A percentile compares a stretch with the other conserved stretches of the same genome.
phyloP scores from a whole-genome alignment of 2,329 filamentous ascomycete genomes.

The Colletotrichum sp. region DNA sequence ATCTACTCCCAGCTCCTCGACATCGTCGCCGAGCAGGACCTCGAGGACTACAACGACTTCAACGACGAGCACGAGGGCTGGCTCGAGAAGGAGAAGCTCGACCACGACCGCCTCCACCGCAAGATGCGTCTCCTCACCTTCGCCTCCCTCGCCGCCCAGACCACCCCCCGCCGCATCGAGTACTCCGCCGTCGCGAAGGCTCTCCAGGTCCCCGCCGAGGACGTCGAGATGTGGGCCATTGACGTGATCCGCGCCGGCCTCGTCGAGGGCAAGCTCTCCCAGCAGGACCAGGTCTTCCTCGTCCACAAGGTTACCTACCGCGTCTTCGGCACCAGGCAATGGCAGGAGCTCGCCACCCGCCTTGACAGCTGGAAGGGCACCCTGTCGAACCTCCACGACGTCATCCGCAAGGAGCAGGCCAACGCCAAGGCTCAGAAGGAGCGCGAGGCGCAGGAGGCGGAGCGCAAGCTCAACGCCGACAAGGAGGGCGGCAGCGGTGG shows the following conservation, averaged over 20 bases:
- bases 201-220: conserved; percentile 79
- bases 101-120: conserved; percentile 78
- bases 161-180: conserved; percentile 83
- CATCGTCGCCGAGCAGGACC: conserved; percentile 91
- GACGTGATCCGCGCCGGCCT: conserved; percentile 95
- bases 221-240: conserved; percentile 98
- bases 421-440: conserved; percentile 79
- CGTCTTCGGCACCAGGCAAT: conserved; percentile 97
- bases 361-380: conserved; percentile 91
- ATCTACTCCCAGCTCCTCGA: conserved; percentile 91
- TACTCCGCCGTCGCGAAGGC: conserved; percentile 85
- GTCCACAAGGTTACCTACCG: conserved; percentile 96
- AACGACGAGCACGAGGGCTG: conserved; percentile 88
- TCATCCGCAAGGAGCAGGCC: conserved; percentile 81
- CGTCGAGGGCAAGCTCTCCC: conserved; percentile 94
- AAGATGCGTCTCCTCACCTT: conserved; percentile 98
- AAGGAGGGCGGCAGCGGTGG: conserved; percentile 34
- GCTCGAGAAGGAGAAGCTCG: conserved; percentile 75
- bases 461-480: conserved; percentile 63
- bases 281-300: conserved; percentile 90
- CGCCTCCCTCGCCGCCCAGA: conserved; percentile 83
- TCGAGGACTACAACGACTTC: conserved; percentile 97
- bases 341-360: conserved; percentile 89
- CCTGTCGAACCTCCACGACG: conserved; percentile 76
- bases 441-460: conserved; percentile 73